Percentiles rank a stretch among this genome's conserved stretches.
Conservation (phyloP, 1,284 basidiomycete species). For the Sanghuangporus sanghuang region DNA sequence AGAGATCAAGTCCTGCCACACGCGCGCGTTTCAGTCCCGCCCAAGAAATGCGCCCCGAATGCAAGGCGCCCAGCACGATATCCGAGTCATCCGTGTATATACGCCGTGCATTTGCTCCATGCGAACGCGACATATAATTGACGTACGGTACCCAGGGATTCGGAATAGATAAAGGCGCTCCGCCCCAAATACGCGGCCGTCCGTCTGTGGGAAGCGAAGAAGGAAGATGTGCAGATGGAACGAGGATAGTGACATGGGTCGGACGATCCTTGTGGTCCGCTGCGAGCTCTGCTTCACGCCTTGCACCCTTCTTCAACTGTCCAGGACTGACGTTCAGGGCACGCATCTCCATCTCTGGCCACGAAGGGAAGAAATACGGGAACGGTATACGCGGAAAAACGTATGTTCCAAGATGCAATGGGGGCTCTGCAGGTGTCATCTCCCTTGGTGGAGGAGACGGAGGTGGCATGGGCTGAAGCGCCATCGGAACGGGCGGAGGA, state of each 20-base stretch:
- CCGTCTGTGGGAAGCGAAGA: conserved; percentile 35
- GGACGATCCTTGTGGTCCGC: conserved; percentile 34
- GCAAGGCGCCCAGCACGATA: conserved; percentile 68
- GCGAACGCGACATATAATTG: conserved; percentile 13
- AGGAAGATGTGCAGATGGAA: conserved; percentile 56
- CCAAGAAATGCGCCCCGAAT: conserved; percentile 62
- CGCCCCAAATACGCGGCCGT: conserved; percentile 61
- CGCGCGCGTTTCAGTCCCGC: conserved; percentile 46
- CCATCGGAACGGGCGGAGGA: conserved; percentile 12
- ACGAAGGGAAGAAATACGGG: conserved; percentile 31
- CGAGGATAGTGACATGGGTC: conserved; percentile 55
- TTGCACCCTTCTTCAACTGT: conserved; percentile 29
- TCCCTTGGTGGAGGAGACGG: conserved; percentile 1
- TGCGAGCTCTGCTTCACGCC: conserved; percentile 10
- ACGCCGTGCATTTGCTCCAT: conserved; percentile 31
- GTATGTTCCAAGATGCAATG: conserved; percentile 47
- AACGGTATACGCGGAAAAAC: conserved; percentile 41
- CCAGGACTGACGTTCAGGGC: conserved; percentile 11
- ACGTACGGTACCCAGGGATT: background rate
- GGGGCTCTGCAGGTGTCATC: conserved; percentile 24
- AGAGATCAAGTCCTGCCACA: conserved; percentile 47
- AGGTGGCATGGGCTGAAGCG: conserved; percentile 7
- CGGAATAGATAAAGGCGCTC: conserved; percentile 34
- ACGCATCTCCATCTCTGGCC: background rate
- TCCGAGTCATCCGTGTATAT: conserved; percentile 75